phyloP scores from a whole-genome alignment of 352 stramenopile genomes.

The Hyaloperonospora arabidopsidis region DNA sequence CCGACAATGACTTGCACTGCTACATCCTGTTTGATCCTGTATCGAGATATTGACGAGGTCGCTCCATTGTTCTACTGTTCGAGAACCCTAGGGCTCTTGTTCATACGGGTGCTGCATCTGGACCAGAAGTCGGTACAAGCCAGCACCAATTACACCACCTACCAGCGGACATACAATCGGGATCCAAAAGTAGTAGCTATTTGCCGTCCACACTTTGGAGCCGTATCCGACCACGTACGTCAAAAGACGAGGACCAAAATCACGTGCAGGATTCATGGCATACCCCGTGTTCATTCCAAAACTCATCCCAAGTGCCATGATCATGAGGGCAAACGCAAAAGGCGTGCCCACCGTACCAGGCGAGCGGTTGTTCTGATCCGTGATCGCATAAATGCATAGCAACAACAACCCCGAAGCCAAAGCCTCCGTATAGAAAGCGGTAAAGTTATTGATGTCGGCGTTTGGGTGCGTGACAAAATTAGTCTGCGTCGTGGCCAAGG shows the following conservation, averaged over 20 bases:
- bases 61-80: too few species aligned
- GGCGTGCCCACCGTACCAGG: constrained; percentile 29
- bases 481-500: constrained; percentile 25
- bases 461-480: constrained; percentile 44
- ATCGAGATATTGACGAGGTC: too few species aligned
- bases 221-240: constrained; percentile 38
- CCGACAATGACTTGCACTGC: too few species aligned
- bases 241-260: constrained; percentile 41
- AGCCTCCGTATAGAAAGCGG: constrained; percentile 35
- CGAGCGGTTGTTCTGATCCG: constrained; percentile 35
- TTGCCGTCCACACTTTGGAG: constrained; percentile 31
- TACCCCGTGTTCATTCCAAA: constrained; percentile 35
- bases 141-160: constrained; percentile 28
- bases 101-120: constrained; percentile 25
- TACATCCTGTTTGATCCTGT: too few species aligned
- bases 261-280: constrained; percentile 34
- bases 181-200: constrained; percentile 34
- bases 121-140: constrained; percentile 28
- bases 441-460: constrained; percentile 36
- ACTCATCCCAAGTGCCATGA: constrained; percentile 28
- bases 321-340: constrained; percentile 25
- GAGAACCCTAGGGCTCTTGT: too few species aligned
- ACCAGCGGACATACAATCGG: constrained; percentile 33
- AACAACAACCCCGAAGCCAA: constrained; percentile 36
- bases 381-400: constrained; percentile 35